Percentiles rank a stretch among this genome's conserved stretches.
Evolutionary conservation across 495 filamentous ascomycete genomes (phyloP).

Genomic region (Tuber indicum): DNA sequence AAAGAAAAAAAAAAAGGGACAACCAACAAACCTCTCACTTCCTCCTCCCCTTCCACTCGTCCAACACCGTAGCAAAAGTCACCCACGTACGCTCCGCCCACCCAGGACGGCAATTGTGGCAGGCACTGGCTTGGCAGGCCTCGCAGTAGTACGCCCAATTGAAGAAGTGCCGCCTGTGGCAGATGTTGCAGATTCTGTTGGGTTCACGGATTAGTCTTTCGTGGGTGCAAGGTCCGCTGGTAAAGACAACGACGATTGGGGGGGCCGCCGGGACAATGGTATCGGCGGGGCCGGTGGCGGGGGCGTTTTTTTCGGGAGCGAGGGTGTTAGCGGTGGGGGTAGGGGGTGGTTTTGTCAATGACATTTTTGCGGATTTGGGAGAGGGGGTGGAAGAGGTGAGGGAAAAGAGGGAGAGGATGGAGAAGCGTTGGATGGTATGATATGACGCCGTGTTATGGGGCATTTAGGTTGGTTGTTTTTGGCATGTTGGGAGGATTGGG

Average conservation of each 20-base stretch:
- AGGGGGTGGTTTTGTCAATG: constrained; percentile 10
- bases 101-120: constrained; percentile 30
- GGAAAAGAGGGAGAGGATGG: not conserved
- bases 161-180: constrained; percentile 26
- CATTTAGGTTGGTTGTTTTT: not conserved
- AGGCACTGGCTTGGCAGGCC: constrained; percentile 17
- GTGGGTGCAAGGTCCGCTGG: constrained; percentile 11
- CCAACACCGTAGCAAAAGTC: constrained; percentile 13
- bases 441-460: not conserved
- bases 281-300: not conserved
- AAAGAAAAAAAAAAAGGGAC: no score
- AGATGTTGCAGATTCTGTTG: constrained; percentile 18
- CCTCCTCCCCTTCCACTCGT: not conserved
- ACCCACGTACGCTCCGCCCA: constrained; percentile 30
- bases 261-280: not conserved
- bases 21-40: not conserved
- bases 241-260: not conserved
- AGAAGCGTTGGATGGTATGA: not conserved
- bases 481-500: not conserved
- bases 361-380: constrained; percentile 17
- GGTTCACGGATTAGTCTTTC: not conserved
- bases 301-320: not conserved
- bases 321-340: not conserved
- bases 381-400: not conserved
- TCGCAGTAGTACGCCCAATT: constrained; percentile 29